Conservation (phyloP, 2,329 filamentous ascomycete species). For the Fusarium sp. region DNA sequence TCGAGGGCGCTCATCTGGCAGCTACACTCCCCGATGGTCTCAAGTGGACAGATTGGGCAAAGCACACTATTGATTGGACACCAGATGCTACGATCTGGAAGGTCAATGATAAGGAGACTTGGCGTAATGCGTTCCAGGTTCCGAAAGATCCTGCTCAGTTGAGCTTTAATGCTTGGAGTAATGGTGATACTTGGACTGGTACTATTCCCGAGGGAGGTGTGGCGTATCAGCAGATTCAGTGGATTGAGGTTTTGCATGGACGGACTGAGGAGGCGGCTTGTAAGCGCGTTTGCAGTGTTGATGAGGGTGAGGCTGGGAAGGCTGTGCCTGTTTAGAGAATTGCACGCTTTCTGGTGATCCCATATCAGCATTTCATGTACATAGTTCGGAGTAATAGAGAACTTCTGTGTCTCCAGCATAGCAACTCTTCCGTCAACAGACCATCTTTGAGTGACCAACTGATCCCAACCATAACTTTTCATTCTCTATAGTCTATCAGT, state of each 20-base stretch:
- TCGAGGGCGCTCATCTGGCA: conserved; percentile 59
- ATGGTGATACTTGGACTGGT: conserved; percentile 68
- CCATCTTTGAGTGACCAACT: not conserved
- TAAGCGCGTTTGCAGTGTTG: conserved; percentile 41
- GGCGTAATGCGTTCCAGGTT: conserved; percentile 65
- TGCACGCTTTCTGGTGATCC: not conserved
- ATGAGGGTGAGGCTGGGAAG: conserved; percentile 53
- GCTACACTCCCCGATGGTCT: conserved; percentile 57
- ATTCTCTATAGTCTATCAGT: not conserved
- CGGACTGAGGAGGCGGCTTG: conserved; percentile 44
- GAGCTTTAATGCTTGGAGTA: conserved; percentile 70
- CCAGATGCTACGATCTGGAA: conserved; percentile 66
- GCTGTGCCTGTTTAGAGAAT: conserved; percentile 49
- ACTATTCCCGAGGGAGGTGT: conserved; percentile 62
- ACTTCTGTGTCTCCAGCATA: not conserved
- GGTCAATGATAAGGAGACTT: conserved; percentile 61
- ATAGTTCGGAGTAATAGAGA: not conserved
- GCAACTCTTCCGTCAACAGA: not conserved
- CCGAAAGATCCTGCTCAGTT: conserved; percentile 64
- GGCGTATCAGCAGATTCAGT: conserved; percentile 69
- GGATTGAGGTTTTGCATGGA: conserved; percentile 69
- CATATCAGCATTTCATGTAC: not conserved
- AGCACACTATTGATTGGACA: conserved; percentile 70
- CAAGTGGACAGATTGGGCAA: conserved; percentile 66
- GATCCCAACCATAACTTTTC: not conserved